phyloP scores from a whole-genome alignment of 2,329 filamentous ascomycete species.

The Epichloe baconii region DNA sequence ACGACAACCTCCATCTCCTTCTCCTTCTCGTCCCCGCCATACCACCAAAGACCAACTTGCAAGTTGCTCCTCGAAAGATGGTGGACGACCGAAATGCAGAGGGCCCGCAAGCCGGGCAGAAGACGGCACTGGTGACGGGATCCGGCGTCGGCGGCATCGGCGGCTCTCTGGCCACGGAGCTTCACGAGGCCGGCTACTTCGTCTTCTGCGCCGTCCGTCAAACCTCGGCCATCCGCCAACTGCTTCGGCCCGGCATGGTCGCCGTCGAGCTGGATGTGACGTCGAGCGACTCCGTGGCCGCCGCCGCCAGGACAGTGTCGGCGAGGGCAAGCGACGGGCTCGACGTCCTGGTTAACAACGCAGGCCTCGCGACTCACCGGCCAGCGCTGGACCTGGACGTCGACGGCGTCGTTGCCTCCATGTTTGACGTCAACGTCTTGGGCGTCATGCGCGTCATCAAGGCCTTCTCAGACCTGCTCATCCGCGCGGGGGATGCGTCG shows the following conservation, averaged over 20 bases:
- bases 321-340: slow-evolving; percentile 8
- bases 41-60: background rate
- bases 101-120: background rate
- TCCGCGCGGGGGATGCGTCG: slow-evolving; percentile 12
- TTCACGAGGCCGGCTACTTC: slow-evolving; percentile 14
- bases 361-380: slow-evolving; percentile 10
- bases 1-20: too few relatives aligned
- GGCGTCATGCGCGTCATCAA: slow-evolving; percentile 16
- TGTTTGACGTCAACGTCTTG: slow-evolving; percentile 32
- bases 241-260: slow-evolving; percentile 12
- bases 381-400: slow-evolving; percentile 18
- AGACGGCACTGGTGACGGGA: slow-evolving; percentile 4
- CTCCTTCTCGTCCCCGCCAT: too few relatives aligned
- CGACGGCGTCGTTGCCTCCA: slow-evolving; percentile 15
- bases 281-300: slow-evolving; percentile 13
- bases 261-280: slow-evolving; percentile 21
- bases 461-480: slow-evolving; percentile 9
- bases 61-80: background rate
- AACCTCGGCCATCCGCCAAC: slow-evolving; percentile 11
- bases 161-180: slow-evolving; percentile 11
- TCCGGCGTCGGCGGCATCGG: slow-evolving; percentile 14
- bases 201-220: slow-evolving; percentile 22
- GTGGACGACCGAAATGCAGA: background rate
- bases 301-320: slow-evolving; percentile 9
- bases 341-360: slow-evolving; percentile 14